Conservation (phyloP, 2,329 filamentous ascomycete species). For the Botryotinia globosa region DNA sequence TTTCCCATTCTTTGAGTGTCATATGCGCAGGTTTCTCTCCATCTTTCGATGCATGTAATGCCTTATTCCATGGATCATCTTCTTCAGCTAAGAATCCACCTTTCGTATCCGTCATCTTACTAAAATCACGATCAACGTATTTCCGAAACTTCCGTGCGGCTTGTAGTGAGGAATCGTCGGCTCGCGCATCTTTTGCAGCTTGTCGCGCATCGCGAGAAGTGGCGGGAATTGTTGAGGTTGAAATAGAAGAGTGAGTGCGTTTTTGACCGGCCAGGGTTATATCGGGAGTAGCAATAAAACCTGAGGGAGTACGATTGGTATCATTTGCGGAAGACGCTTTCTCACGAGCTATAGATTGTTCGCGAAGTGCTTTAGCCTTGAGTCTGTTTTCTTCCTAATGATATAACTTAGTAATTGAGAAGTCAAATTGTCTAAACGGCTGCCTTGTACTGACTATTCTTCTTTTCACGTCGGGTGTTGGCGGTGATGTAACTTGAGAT, state of each 20-base stretch:
- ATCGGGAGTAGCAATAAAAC: conserved; percentile 68
- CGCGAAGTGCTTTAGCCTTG: conserved; percentile 81
- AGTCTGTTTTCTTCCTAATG: conserved; percentile 79
- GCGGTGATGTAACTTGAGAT: conserved; percentile 42
- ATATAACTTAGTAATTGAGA: conserved; percentile 15
- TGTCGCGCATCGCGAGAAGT: conserved; percentile 64
- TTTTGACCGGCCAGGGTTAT: conserved; percentile 66
- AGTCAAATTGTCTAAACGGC: neutral
- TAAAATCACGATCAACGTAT: conserved; percentile 97
- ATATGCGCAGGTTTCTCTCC: conserved; percentile 79
- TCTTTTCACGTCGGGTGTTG: conserved; percentile 53
- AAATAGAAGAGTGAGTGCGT: conserved; percentile 65
- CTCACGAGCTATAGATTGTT: conserved; percentile 65
- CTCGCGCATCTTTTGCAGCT: conserved; percentile 39
- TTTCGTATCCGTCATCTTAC: conserved; percentile 96
- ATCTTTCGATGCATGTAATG: conserved; percentile 55
- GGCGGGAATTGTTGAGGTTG: conserved; percentile 48
- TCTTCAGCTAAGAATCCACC: conserved; percentile 89
- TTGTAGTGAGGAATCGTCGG: conserved; percentile 41
- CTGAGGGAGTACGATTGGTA: conserved; percentile 55
- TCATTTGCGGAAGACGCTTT: conserved; percentile 41
- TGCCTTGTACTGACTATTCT: conserved; percentile 48
- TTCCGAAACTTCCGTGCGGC: conserved; percentile 87
- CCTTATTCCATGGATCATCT: conserved; percentile 87
- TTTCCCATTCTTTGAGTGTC: conserved; percentile 89